A percentile compares a stretch with the other conserved stretches of the same genome.
phyloP scores from a whole-genome alignment of 805 yeast genomes.

The Barnettozyma vustinii region DNA sequence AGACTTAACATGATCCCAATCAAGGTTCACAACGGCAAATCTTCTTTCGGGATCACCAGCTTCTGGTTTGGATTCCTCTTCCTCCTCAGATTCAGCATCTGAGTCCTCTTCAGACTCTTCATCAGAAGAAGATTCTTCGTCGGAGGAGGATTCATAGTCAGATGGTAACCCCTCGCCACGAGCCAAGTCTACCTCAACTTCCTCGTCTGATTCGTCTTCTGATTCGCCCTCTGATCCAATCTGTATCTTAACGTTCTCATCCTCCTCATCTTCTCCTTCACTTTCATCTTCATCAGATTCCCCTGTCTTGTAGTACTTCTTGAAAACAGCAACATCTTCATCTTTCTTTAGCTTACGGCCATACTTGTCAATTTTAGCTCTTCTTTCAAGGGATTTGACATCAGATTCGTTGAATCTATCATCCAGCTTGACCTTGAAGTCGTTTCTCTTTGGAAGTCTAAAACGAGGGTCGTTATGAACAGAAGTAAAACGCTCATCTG shows the following conservation, averaged over 20 bases:
- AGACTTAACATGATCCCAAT: conserved; percentile 94
- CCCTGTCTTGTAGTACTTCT: conserved; percentile 35
- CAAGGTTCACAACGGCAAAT: conserved; percentile 91
- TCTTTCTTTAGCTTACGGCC: conserved; percentile 63
- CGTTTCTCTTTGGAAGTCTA: conserved; percentile 62
- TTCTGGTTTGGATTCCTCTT: conserved; percentile 60
- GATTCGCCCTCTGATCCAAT: conserved; percentile 14
- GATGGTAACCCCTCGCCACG: conserved; percentile 57
- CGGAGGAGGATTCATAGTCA: conserved; percentile 36
- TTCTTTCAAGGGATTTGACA: conserved; percentile 50
- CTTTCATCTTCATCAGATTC: conserved; percentile 42
- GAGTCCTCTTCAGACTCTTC: conserved; percentile 37
- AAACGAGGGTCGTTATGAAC: conserved; percentile 89
- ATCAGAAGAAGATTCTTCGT: conserved; percentile 35
- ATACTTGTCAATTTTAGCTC: conserved; percentile 72
- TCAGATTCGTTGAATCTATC: conserved; percentile 69
- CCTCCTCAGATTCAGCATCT: conserved; percentile 40
- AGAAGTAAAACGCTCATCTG: conserved; percentile 72
- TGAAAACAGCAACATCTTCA: conserved; percentile 34
- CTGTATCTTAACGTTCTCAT: conserved; percentile 12
- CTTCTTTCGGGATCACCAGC: conserved; percentile 79
- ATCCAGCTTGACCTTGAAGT: conserved; percentile 74
- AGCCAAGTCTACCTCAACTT: conserved; percentile 45
- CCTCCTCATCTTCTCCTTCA: conserved; percentile 19
- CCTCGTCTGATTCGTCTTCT: conserved; percentile 15